Percentiles rank a stretch among this genome's conserved stretches.
Evolutionary conservation across 768 basidiomycete species (phyloP).

Genomic region (Suillus discolor): DNA sequence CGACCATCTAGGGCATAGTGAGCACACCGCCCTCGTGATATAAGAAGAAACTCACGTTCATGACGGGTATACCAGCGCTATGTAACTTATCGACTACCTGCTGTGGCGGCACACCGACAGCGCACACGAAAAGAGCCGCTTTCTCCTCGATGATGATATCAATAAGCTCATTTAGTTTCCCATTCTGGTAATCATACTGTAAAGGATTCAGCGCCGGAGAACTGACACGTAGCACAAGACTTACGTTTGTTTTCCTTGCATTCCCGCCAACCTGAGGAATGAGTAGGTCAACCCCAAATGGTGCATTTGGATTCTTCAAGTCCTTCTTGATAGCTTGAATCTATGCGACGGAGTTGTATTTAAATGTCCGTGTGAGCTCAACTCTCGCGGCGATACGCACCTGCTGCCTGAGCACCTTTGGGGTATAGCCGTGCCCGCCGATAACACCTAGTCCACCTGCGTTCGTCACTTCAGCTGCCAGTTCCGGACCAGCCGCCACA

Average conservation of each 20-base stretch:
- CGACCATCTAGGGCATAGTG: slow-evolving; percentile 64
- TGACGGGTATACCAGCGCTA: slow-evolving; percentile 80
- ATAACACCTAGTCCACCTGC: slow-evolving; percentile 94
- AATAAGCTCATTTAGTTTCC: slow-evolving; percentile 79
- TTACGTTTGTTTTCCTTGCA: slow-evolving; percentile 90
- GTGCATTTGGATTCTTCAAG: slow-evolving; percentile 71
- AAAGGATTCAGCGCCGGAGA: slow-evolving; percentile 3
- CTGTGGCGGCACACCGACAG: slow-evolving; percentile 84
- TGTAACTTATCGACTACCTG: slow-evolving; percentile 82
- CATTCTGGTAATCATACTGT: slow-evolving; percentile 88
- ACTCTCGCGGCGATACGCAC: slow-evolving; percentile 40
- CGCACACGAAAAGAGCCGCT: slow-evolving; percentile 86
- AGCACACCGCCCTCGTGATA: not conserved
- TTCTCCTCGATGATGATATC: slow-evolving; percentile 94
- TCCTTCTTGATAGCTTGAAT: slow-evolving; percentile 73
- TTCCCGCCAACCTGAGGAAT: slow-evolving; percentile 85
- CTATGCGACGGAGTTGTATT: slow-evolving; percentile 35
- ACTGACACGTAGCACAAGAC: slow-evolving; percentile 15
- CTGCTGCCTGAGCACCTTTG: slow-evolving; percentile 77
- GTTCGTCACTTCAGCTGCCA: slow-evolving; percentile 93
- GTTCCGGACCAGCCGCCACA: slow-evolving; percentile 73
- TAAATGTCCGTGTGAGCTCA: slow-evolving; percentile 16
- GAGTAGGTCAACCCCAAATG: slow-evolving; percentile 91
- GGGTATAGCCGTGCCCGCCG: slow-evolving; percentile 86
- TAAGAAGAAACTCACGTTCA: slow-evolving; percentile 61